Base-by-base conservation (phyloP, 2,329 filamentous ascomycete species). In the Cryphonectria radicalis region DNA sequence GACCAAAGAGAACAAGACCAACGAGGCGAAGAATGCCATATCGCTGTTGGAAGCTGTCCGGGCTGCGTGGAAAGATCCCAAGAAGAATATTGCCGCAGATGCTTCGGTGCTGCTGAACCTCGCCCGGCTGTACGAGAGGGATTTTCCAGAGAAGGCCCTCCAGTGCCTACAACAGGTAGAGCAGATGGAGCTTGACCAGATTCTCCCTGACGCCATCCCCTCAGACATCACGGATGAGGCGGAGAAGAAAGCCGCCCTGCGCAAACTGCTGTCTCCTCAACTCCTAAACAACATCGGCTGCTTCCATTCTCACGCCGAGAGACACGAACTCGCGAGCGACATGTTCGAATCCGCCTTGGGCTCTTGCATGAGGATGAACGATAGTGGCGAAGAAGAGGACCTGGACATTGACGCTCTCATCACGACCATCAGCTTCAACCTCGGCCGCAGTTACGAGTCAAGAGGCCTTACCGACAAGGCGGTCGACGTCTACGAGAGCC, bases 221-320 rank as follows among this genome's bases (percentile, higher is more conserved):
- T 82, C 88, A 37, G 87, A 86, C 46, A 80, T 83, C 2, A 86
- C 89, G 25, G 90, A 93, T 68, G 88, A 92, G 71, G 86, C 84
- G 3, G 86, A 88, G 42, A 82, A 89, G 70, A 88, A 88, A 69
- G 84, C 84, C 32, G 85, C 87, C 22, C 85, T 97, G 40, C 91
- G 94, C 68, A 93, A 95, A 78, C 86, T 92, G 71, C 84, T 99
- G 1, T 93, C 95, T 0, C 96, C 96, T 4, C 94, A 97, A 78
- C 86, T 98, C 2, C 87, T 99, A 60, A 99, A 98, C 85, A 99
- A 99, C 79, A 97, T 98, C 79, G 96, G 93, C 6, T 98, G 95
- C 81, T 98, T 98, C 82, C 90, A 97, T 76, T 98, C 94, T 75
- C 94, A 97, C 78, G 88, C 90, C 2, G 94, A 97, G 76, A 94